These are phyloP conservation scores for Didymella pomorum DNA, from an alignment of 2,329 filamentous ascomycete genomes.

Conservation along the genomic window DNA sequence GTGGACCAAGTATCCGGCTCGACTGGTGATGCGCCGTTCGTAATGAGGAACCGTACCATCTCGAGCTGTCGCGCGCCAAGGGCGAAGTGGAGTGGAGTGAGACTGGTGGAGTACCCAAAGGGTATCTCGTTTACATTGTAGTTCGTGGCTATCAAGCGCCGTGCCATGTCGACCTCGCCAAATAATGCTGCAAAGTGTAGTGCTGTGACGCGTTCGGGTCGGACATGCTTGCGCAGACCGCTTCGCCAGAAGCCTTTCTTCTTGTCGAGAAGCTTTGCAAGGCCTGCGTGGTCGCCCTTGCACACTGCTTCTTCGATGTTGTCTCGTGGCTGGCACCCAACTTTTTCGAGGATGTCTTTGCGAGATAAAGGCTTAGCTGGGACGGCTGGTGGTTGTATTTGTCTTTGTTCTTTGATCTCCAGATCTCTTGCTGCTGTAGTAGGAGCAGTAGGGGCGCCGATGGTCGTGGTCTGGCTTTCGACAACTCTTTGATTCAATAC, in stretches of 20 bases:
- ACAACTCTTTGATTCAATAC: background rate
- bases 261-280: background rate
- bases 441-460: too few species aligned
- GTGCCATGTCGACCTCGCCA: background rate
- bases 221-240: background rate
- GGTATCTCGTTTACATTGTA: background rate
- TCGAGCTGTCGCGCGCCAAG: background rate
- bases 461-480: background rate
- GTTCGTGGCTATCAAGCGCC: background rate
- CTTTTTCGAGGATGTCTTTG: background rate
- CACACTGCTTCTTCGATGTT: background rate
- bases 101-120: background rate
- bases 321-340: background rate
- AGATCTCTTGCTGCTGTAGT: background rate
- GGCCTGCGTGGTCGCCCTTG: background rate
- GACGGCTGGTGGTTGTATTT: background rate
- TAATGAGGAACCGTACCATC: background rate
- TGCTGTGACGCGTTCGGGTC: background rate
- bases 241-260: background rate
- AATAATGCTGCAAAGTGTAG: background rate
- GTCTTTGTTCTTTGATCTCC: background rate
- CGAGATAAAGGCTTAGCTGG: background rate
- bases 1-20: constrained; percentile 1
- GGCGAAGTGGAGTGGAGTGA: background rate
- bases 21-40: background rate